phyloP scores from a whole-genome alignment of 768 basidiomycete species.

The Melanogaster broomeanus region DNA sequence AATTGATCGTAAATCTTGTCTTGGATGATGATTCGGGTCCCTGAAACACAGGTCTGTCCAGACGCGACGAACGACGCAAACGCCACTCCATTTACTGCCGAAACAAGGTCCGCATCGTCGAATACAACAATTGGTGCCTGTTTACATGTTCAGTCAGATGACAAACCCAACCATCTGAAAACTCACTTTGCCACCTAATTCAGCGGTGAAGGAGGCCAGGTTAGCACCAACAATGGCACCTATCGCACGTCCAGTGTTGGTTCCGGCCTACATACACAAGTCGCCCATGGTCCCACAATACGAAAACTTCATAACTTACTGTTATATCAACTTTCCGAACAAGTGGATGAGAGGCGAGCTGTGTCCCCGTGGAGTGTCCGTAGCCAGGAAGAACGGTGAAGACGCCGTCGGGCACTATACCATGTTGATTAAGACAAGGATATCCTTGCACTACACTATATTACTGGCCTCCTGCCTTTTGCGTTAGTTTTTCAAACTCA shows the following conservation, averaged over 20 bases:
- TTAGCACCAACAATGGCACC: slow-evolving; percentile 76
- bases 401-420: slow-evolving; percentile 73
- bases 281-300: background rate
- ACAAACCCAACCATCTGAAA: background rate
- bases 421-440: background rate
- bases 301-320: slow-evolving; percentile 39
- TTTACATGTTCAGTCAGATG: slow-evolving; percentile 3
- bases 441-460: background rate
- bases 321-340: slow-evolving; percentile 86
- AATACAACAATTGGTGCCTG: slow-evolving; percentile 84
- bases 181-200: slow-evolving; percentile 80
- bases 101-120: slow-evolving; percentile 68
- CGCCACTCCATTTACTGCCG: slow-evolving; percentile 81
- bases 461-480: slow-evolving; percentile 63
- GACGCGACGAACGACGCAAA: slow-evolving; percentile 87
- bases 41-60: slow-evolving; percentile 91
- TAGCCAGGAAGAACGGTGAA: slow-evolving; percentile 75
- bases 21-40: slow-evolving; percentile 80
- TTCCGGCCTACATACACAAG: slow-evolving; percentile 59
- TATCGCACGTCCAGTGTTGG: slow-evolving; percentile 70
- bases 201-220: slow-evolving; percentile 75
- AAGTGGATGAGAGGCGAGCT: slow-evolving; percentile 62
- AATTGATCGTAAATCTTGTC: slow-evolving; percentile 69
- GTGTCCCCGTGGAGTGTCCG: slow-evolving; percentile 63
- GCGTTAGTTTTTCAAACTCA: slow-evolving; percentile 68